Percentiles rank a stretch among this genome's conserved stretches.
These are phyloP conservation scores for Globisporangium uncinulatum DNA, from an alignment of 352 stramenopile species.

Conservation along the genomic window DNA sequence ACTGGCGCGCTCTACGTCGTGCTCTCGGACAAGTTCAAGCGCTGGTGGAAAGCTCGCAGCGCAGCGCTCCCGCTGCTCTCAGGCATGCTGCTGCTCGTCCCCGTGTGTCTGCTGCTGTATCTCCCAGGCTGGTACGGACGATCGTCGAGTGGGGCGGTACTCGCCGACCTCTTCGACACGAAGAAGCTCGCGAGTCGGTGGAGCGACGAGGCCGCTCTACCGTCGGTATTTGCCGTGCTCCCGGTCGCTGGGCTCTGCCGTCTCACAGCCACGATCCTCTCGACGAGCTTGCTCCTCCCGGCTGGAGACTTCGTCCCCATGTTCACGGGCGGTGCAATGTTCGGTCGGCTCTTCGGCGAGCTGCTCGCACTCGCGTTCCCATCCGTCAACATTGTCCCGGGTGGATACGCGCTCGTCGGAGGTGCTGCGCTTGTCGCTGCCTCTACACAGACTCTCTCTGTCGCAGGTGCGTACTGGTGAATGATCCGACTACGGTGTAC, in stretches of 20 bases:
- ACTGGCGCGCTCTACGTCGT: constrained; percentile 44
- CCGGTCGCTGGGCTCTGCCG: constrained; percentile 27
- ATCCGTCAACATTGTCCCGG: constrained; percentile 27
- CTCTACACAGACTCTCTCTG: constrained; percentile 60
- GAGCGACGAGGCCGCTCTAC: constrained; percentile 15
- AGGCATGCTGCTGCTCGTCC: constrained; percentile 24
- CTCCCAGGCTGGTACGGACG: constrained; percentile 32
- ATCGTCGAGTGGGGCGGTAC: constrained; percentile 21
- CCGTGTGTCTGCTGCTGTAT: constrained; percentile 31
- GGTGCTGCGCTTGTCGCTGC: constrained; percentile 53
- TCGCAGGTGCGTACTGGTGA: constrained; percentile 24
- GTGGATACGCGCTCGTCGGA: constrained; percentile 63
- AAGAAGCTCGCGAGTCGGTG: constrained; percentile 21
- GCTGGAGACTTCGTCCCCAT: constrained; percentile 58
- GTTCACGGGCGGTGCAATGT: constrained; percentile 48
- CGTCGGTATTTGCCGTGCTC: constrained; percentile 27
- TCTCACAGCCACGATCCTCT: constrained; percentile 35
- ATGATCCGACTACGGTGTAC: neutral
- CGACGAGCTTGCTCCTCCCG: constrained; percentile 45
- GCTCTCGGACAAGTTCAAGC: constrained; percentile 29
- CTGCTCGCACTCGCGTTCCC: constrained; percentile 32
- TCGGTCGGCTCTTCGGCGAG: constrained; percentile 57
- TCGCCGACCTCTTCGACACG: constrained; percentile 27
- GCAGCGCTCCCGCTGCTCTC: constrained; percentile 18
- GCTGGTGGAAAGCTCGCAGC: constrained; percentile 27